These are phyloP conservation scores for Triangularia verruculosa DNA, from an alignment of 2,329 filamentous ascomycete species.

Conservation along the genomic window DNA sequence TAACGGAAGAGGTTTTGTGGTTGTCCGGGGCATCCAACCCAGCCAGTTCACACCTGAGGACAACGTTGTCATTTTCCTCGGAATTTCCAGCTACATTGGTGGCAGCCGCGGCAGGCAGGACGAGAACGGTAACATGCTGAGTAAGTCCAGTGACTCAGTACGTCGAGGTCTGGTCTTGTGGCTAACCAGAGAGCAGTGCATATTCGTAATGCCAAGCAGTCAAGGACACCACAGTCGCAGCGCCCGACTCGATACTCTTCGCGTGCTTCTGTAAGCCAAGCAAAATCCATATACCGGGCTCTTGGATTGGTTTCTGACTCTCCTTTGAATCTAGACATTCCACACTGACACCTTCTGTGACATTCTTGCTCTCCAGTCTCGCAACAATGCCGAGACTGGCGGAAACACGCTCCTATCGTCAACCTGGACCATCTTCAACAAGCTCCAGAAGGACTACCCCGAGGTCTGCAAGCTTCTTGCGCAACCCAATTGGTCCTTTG, in stretches of 20 bases:
- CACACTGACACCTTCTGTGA: conserved; percentile 69
- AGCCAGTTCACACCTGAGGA: conserved; percentile 57
- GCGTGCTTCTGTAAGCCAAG: conserved; percentile 21
- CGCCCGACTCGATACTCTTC: conserved; percentile 25
- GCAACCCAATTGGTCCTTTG: conserved; percentile 62
- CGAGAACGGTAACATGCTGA: conserved; percentile 60
- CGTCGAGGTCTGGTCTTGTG: conserved; percentile 38
- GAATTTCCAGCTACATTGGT: conserved; percentile 62
- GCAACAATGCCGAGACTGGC: conserved; percentile 56
- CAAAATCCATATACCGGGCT: too few relatives aligned
- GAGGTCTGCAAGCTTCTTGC: conserved; percentile 63
- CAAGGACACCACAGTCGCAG: conserved; percentile 35
- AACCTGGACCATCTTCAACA: conserved; percentile 64
- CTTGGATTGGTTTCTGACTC: neutral
- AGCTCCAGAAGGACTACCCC: conserved; percentile 59
- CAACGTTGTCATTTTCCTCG: conserved; percentile 61
- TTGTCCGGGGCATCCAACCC: conserved; percentile 61
- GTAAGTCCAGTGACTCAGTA: conserved; percentile 37
- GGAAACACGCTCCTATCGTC: conserved; percentile 65
- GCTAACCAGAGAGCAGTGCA: conserved; percentile 45
- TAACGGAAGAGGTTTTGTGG: conserved; percentile 59
- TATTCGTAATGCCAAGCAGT: conserved; percentile 56
- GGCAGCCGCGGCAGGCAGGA: conserved; percentile 59
- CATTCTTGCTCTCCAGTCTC: conserved; percentile 62
- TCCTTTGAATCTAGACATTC: conserved; percentile 52